Conservation (phyloP, 2,329 filamentous ascomycete species). For the Trichophyton schoenleinii region DNA sequence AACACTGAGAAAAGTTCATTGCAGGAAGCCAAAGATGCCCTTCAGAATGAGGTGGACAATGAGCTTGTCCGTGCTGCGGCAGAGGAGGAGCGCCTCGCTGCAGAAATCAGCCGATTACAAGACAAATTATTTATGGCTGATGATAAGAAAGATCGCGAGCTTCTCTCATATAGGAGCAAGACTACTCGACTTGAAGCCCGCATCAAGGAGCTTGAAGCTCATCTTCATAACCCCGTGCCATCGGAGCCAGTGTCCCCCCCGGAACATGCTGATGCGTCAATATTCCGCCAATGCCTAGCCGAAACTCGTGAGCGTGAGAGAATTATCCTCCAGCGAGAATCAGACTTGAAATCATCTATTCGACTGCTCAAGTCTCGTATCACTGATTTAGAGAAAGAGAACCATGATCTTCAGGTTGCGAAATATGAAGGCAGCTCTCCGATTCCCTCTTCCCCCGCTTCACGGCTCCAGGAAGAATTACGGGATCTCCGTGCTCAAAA, state of each 20-base stretch:
- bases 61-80: conserved; percentile 53
- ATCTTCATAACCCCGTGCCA: conserved; percentile 27
- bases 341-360: conserved; percentile 48
- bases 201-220: conserved; percentile 37
- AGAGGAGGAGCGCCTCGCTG: conserved; percentile 50
- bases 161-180: conserved; percentile 45
- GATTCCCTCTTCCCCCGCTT: conserved; percentile 39
- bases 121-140: conserved; percentile 36
- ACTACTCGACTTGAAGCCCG: conserved; percentile 53
- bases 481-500: conserved; percentile 49
- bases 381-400: conserved; percentile 52
- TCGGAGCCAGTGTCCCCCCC: conserved; percentile 23
- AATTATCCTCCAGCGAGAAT: conserved; percentile 53
- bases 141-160: conserved; percentile 36
- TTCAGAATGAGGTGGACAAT: conserved; percentile 52
- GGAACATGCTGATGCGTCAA: conserved; percentile 40
- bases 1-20: conserved; percentile 51
- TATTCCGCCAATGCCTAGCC: conserved; percentile 51
- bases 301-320: conserved; percentile 55
- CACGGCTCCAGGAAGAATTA: conserved; percentile 40
- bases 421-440: conserved; percentile 42
- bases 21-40: conserved; percentile 42
- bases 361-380: conserved; percentile 54
- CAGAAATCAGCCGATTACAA: conserved; percentile 39
- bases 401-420: conserved; percentile 47